Base-by-base conservation (phyloP, 1,284 basidiomycete species). In the Anthracocystis setariae region DNA sequence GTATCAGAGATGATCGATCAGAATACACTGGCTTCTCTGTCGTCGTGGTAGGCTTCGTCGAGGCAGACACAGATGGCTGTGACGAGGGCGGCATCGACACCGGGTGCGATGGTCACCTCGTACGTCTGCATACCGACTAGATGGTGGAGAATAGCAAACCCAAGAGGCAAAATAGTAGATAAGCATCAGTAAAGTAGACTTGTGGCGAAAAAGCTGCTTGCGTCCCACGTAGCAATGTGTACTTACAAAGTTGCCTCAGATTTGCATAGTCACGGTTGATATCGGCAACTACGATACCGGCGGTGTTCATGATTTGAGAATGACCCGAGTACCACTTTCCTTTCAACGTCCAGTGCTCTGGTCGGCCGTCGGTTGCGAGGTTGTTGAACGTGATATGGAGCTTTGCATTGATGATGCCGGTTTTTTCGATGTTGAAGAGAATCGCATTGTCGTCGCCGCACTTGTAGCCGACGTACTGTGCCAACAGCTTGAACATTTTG, bases 31-130 rank as follows among this genome's bases (percentile, higher is more conserved):
- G 5, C 12, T 29, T 29, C 29, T 29, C 29, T 29, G 29, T 29
- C 29, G 12, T 54, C 51, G 43, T 46, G 24, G 17, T 46, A 54
- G 29, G 29, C 29, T 29, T 85, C 84, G 61, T 85, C 84, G 55
- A 85, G 80, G 46, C 83, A 84, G 47, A 86, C 82, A 57, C 84
- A 84, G 23, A 85, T 68, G 3, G 84, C 85, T 2, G 84, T 80
- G 20, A 85, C 82, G 27, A 85, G 73, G 5, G 83, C 75, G 3
- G 85, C 77, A 61, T 86, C 85, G 12, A 86, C 84, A 15, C 84
- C 84, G 0, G 84, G 83, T 2, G 84, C 84, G 21, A 85, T 80
- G 0, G 78, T 82, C 8, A 84, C 80, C 37, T 78, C 76, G 73
- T 85, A 85, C 29, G 29, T 29, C 12, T 29, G 29, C 29, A 29